phyloP scores from a whole-genome alignment of 345 rosid species.

The Salix koriyanagi region DNA sequence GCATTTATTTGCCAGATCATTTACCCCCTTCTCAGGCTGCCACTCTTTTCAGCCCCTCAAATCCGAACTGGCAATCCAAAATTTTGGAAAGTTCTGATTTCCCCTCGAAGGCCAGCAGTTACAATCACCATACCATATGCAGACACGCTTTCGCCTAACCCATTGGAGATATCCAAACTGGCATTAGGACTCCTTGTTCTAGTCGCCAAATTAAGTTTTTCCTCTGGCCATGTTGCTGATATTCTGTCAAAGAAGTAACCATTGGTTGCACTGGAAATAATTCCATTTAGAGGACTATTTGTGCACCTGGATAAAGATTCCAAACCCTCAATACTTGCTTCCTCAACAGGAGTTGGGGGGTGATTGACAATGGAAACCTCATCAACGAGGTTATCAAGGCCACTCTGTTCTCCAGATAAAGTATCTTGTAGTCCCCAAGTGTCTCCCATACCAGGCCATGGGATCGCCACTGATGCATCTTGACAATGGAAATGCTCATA shows the following conservation, averaged over 20 bases:
- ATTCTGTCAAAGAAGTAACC: conserved; percentile 83
- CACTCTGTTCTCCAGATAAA: conserved; percentile 40
- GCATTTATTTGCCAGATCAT: conserved; percentile 16
- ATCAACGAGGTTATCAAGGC: conserved; percentile 41
- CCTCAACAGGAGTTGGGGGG: conserved; percentile 77
- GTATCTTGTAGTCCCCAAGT: conserved; percentile 42
- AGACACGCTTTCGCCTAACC: conserved; percentile 45
- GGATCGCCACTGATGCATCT: conserved; percentile 77
- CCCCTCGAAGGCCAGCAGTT: conserved; percentile 80
- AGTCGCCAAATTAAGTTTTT: conserved; percentile 47
- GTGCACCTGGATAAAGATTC: conserved; percentile 32
- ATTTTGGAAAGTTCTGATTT: conserved; percentile 81
- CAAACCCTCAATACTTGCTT: conserved; percentile 38
- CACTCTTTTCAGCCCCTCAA: conserved; percentile 14
- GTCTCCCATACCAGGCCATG: conserved; percentile 83
- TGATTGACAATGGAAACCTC: conserved; percentile 63
- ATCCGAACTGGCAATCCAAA: conserved; percentile 80
- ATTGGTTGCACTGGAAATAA: conserved; percentile 71
- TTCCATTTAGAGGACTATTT: conserved; percentile 65
- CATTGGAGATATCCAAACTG: conserved; percentile 51
- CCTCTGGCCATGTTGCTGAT: conserved; percentile 93
- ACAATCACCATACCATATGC: conserved; percentile 91
- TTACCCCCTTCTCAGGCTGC: conserved; percentile 2
- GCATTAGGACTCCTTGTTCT: conserved; percentile 48
- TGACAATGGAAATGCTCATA: conserved; percentile 88